These are phyloP conservation scores for Botrytis deweyae DNA, from an alignment of 2,329 filamentous ascomycete species.

Conservation along the genomic window DNA sequence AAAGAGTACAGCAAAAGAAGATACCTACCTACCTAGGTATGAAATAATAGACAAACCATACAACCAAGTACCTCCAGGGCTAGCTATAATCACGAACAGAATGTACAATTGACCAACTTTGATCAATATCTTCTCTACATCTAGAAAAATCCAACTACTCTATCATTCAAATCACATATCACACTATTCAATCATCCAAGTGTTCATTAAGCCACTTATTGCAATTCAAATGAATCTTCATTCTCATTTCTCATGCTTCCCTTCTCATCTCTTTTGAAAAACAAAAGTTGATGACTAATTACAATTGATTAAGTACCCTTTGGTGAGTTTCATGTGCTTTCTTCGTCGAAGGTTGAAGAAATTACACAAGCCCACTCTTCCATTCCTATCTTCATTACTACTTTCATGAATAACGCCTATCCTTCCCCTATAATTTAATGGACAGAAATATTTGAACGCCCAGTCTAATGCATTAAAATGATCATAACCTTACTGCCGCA, in stretches of 20 bases:
- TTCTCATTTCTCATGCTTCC: constrained; percentile 2
- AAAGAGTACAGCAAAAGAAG: background rate
- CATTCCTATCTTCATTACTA: constrained; percentile 1
- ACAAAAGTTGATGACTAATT: constrained; percentile 9
- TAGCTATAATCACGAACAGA: background rate
- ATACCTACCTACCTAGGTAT: too few relatives aligned
- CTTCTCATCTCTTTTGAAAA: constrained; percentile 1
- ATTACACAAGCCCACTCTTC: background rate
- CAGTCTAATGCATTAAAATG: constrained; percentile 18
- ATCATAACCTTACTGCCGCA: constrained; percentile 16
- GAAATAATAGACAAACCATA: background rate
- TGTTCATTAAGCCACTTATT: background rate
- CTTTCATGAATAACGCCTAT: constrained; percentile 10
- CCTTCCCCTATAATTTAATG: constrained; percentile 14
- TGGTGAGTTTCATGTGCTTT: background rate
- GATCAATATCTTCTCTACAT: background rate
- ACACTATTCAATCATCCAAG: background rate
- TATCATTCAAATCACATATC: background rate
- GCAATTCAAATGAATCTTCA: background rate
- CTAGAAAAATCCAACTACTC: background rate
- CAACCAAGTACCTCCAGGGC: background rate
- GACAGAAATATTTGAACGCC: constrained; percentile 16
- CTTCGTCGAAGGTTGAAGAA: background rate
- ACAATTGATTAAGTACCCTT: constrained; percentile 15
- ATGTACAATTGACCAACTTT: background rate